Conservation (phyloP, 306 rosid species). For the Luffa aegyptiaca region DNA sequence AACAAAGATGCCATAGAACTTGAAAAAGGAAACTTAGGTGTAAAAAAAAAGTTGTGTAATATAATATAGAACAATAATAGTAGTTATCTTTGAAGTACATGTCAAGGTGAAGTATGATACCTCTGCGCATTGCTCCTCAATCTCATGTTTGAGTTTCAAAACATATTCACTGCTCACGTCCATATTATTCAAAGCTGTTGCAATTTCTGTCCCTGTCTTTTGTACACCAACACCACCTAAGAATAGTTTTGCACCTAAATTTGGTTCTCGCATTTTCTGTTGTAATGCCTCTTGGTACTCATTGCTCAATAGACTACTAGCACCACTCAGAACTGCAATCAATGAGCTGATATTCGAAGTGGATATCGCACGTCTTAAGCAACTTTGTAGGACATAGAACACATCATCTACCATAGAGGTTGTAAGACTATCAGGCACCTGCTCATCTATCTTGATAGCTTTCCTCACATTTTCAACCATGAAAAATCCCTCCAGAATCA, state of each 20-base stretch:
- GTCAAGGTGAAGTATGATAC: conserved; percentile 23
- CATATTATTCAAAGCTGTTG: conserved; percentile 80
- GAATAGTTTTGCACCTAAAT: conserved; percentile 87
- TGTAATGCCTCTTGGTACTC: conserved; percentile 88
- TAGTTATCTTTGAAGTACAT: not conserved
- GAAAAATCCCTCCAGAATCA: conserved; percentile 84
- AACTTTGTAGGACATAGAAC: conserved; percentile 88
- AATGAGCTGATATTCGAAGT: conserved; percentile 88
- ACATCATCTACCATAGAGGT: conserved; percentile 98
- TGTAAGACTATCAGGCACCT: conserved; percentile 75
- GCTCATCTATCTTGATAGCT: conserved; percentile 80
- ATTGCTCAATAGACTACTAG: conserved; percentile 72
- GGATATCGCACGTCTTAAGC: conserved; percentile 71
- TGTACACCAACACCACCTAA: conserved; percentile 85
- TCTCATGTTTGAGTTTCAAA: conserved; percentile 76
- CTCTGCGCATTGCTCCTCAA: conserved; percentile 92
- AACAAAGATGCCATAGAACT: not conserved
- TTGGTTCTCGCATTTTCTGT: conserved; percentile 76
- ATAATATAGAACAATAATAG: not conserved
- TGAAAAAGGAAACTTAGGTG: not conserved
- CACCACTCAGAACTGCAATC: conserved; percentile 78
- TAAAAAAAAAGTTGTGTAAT: not conserved
- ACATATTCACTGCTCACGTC: conserved; percentile 87
- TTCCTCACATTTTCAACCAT: conserved; percentile 97
- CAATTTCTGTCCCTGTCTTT: conserved; percentile 79